Conservation (phyloP, 2,329 filamentous ascomycete species). For the Fusarium pseudonygamai region DNA sequence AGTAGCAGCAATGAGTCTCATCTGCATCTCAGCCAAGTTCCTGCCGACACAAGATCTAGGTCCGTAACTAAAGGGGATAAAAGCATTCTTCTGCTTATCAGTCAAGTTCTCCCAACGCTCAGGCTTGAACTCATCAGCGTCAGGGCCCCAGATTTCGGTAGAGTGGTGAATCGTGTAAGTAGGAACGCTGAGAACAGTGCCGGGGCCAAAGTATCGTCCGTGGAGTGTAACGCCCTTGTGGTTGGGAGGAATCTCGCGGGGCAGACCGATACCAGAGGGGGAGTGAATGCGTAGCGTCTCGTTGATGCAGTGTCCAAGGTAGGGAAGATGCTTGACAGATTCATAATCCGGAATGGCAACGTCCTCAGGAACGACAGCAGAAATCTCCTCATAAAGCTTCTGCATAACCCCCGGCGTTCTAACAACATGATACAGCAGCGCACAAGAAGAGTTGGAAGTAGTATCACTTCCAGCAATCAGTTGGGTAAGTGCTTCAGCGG, state of each 20-base stretch:
- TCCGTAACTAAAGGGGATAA: conserved; percentile 79
- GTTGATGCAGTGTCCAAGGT: conserved; percentile 79
- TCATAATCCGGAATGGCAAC: conserved; percentile 75
- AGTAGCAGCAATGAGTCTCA: conserved; percentile 79
- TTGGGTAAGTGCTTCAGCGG: conserved; percentile 88
- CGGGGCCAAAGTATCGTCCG: conserved; percentile 77
- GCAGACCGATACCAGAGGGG: conserved; percentile 86
- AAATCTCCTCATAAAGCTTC: conserved; percentile 79
- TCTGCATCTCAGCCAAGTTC: conserved; percentile 89
- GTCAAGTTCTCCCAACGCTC: conserved; percentile 76
- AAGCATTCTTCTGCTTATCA: conserved; percentile 74
- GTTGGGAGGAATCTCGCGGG: conserved; percentile 73
- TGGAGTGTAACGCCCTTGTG: conserved; percentile 71
- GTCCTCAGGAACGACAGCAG: conserved; percentile 69
- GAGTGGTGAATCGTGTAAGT: conserved; percentile 86
- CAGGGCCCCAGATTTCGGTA: conserved; percentile 75
- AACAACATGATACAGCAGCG: conserved; percentile 80
- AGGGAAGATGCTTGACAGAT: conserved; percentile 78
- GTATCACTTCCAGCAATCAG: conserved; percentile 84
- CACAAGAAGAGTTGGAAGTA: conserved; percentile 83
- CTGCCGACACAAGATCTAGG: conserved; percentile 78
- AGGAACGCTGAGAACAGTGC: conserved; percentile 82
- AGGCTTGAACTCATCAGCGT: conserved; percentile 78
- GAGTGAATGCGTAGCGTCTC: conserved; percentile 88
- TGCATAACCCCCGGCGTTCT: conserved; percentile 74